Evolutionary conservation across 2,329 filamentous ascomycete genomes (phyloP).

Genomic region (Chaetoscypha palmicola): DNA sequence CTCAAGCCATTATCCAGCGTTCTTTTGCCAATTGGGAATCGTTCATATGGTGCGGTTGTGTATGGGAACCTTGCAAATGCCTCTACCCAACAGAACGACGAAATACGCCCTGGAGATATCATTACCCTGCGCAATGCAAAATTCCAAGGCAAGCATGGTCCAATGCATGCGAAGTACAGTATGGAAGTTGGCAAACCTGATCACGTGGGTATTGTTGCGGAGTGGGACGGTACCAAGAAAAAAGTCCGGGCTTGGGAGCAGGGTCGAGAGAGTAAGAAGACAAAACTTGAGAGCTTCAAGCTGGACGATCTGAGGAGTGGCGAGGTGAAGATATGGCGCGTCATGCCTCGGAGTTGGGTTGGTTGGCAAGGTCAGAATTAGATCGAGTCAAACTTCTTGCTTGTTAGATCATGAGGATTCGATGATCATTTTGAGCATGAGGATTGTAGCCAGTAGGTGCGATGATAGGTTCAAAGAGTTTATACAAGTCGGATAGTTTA

Average conservation of each 20-base stretch:
- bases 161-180: constrained; percentile 92
- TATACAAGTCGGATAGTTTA: constrained; percentile 12
- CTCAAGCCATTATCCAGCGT: constrained; percentile 67
- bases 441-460: neutral
- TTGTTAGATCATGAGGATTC: neutral
- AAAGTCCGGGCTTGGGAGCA: constrained; percentile 96
- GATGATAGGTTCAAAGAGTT: constrained; percentile 1
- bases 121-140: constrained; percentile 86
- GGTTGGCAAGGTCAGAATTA: constrained; percentile 69
- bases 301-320: constrained; percentile 86
- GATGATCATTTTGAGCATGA: neutral
- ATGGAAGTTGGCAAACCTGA: constrained; percentile 78
- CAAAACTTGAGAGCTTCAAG: constrained; percentile 90
- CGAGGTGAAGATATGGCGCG: constrained; percentile 94
- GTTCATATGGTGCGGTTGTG: constrained; percentile 83
- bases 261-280: constrained; percentile 85
- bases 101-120: constrained; percentile 90
- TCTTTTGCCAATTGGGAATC: constrained; percentile 76
- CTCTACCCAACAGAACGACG: constrained; percentile 79
- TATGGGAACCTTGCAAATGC: constrained; percentile 96
- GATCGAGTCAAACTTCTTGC: neutral
- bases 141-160: constrained; percentile 91
- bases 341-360: constrained; percentile 87
- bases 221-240: constrained; percentile 99
- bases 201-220: constrained; percentile 84